phyloP scores from a whole-genome alignment of 2,329 filamentous ascomycete species.

The Hypoxylon sp. region DNA sequence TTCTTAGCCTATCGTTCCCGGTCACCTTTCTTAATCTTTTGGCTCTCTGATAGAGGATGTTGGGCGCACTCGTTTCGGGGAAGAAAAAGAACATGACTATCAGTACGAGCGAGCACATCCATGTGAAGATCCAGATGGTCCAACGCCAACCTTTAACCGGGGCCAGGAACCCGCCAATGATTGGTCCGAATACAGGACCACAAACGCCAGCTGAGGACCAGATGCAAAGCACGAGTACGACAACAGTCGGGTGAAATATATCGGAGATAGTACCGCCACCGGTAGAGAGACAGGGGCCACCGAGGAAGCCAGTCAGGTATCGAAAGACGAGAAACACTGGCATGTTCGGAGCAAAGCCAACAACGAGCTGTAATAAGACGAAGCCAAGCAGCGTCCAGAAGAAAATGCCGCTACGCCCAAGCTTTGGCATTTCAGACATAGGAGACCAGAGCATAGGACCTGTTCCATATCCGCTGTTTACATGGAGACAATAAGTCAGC shows the following conservation, averaged over 20 bases:
- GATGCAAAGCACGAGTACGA: slow-evolving; percentile 61
- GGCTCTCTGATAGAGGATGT: slow-evolving; percentile 68
- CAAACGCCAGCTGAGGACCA: slow-evolving; percentile 60
- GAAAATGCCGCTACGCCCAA: slow-evolving; percentile 72
- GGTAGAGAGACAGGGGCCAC: slow-evolving; percentile 51
- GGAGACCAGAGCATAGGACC: slow-evolving; percentile 70
- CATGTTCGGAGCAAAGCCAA: slow-evolving; percentile 68
- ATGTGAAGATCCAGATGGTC: slow-evolving; percentile 66
- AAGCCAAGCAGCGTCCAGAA: slow-evolving; percentile 71
- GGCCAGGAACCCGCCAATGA: slow-evolving; percentile 64
- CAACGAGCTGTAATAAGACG: slow-evolving; percentile 67
- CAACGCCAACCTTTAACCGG: slow-evolving; percentile 63
- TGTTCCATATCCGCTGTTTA: slow-evolving; percentile 47
- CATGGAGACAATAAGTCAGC: not conserved
- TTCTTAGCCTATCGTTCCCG: slow-evolving; percentile 58
- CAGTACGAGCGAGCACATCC: slow-evolving; percentile 57
- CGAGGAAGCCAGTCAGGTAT: slow-evolving; percentile 66
- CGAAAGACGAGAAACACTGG: slow-evolving; percentile 66
- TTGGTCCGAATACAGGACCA: slow-evolving; percentile 65
- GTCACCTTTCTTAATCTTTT: slow-evolving; percentile 61
- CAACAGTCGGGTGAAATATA: slow-evolving; percentile 55
- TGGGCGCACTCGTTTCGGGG: slow-evolving; percentile 68
- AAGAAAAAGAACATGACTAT: slow-evolving; percentile 65
- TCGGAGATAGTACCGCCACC: slow-evolving; percentile 52
- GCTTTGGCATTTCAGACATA: slow-evolving; percentile 69